These are phyloP conservation scores for Trichosporon inkin DNA, from an alignment of 1,284 basidiomycete species.

Conservation along the genomic window DNA sequence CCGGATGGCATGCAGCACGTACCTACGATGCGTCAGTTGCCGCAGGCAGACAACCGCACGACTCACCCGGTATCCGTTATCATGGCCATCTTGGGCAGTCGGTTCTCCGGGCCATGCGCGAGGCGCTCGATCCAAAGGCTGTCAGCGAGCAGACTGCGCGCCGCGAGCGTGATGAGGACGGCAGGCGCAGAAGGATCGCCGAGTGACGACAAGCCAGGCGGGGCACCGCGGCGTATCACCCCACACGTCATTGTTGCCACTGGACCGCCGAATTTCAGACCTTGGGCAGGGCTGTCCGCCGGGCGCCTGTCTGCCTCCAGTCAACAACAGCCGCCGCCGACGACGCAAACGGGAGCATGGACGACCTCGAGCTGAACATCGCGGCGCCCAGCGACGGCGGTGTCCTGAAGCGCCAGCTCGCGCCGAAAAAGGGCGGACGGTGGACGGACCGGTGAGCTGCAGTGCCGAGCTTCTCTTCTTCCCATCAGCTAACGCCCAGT, in stretches of 20 bases:
- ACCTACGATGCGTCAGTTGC: slow-evolving; percentile 54
- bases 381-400: slow-evolving; percentile 29
- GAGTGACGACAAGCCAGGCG: not conserved
- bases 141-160: not conserved
- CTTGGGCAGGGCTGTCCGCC: not conserved
- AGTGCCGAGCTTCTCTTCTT: too few species aligned
- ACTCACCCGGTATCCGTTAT: slow-evolving; percentile 45
- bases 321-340: not conserved
- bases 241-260: slow-evolving; percentile 2
- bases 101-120: slow-evolving; percentile 7
- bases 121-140: not conserved
- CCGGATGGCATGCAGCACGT: slow-evolving; percentile 76
- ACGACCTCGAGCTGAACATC: slow-evolving; percentile 52
- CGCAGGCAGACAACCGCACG: not conserved
- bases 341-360: slow-evolving; percentile 28
- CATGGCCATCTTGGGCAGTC: slow-evolving; percentile 42
- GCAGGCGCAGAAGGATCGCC: not conserved
- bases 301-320: not conserved
- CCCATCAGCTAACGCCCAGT: slow-evolving; percentile 27
- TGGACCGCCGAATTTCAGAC: not conserved
- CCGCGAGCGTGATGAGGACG: not conserved
- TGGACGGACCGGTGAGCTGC: slow-evolving; percentile 78
- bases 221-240: slow-evolving; percentile 12
- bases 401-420: slow-evolving; percentile 22
- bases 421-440: slow-evolving; percentile 63